Conservation (phyloP, 2,329 filamentous ascomycete genomes). For the Stagonosporopsis rhizophila region DNA sequence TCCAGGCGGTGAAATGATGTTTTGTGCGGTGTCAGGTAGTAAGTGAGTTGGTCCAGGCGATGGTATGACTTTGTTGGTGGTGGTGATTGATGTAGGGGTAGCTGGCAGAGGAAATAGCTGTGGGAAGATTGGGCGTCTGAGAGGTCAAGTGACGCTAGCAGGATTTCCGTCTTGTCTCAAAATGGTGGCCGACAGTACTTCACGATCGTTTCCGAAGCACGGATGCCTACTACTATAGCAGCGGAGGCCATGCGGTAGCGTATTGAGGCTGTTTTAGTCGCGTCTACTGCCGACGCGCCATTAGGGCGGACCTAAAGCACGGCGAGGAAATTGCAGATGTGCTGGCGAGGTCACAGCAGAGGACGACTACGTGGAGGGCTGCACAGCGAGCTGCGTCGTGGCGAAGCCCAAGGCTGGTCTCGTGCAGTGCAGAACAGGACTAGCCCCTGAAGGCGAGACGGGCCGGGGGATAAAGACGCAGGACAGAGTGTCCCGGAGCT, state of each 20-base stretch:
- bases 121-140: slow-evolving; percentile 20
- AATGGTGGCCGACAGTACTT: slow-evolving; percentile 27
- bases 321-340: slow-evolving; percentile 22
- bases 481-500: slow-evolving; percentile 2
- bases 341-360: slow-evolving; percentile 30
- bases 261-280: slow-evolving; percentile 28
- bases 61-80: slow-evolving; percentile 10
- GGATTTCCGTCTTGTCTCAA: slow-evolving; percentile 32
- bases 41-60: slow-evolving; percentile 18
- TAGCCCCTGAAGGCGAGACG: slow-evolving; percentile 35
- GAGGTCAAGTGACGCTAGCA: slow-evolving; percentile 41
- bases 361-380: slow-evolving; percentile 31
- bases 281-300: slow-evolving; percentile 25
- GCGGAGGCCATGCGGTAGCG: slow-evolving; percentile 30
- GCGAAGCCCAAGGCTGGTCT: slow-evolving; percentile 39
- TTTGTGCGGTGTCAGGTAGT: slow-evolving; percentile 17
- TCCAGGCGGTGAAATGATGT: slow-evolving; percentile 14
- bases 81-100: slow-evolving; percentile 19
- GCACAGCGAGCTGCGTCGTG: slow-evolving; percentile 25
- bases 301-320: slow-evolving; percentile 19
- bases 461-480: slow-evolving; percentile 30
- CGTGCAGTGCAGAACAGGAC: slow-evolving; percentile 41
- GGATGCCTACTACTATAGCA: slow-evolving; percentile 25
- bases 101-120: slow-evolving; percentile 10
- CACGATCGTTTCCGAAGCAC: slow-evolving; percentile 35